Conservation (phyloP, 75 land plant species). For the Selaginella tamariscina region DNA sequence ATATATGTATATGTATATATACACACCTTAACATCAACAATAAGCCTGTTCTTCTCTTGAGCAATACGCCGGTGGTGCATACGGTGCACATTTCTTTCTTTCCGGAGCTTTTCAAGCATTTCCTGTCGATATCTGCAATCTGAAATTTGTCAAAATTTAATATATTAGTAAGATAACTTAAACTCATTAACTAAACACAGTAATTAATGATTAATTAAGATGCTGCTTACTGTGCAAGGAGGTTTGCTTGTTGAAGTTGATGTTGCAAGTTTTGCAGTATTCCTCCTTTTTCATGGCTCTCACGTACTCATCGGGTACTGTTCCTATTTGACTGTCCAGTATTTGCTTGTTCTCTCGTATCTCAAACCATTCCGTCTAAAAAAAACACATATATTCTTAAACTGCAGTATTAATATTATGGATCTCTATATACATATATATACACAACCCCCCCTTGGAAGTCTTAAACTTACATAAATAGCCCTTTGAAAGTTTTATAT, state of each 20-base stretch:
- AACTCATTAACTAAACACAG: conserved; percentile 3
- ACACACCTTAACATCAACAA: conserved; percentile 28
- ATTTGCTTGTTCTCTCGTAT: conserved; percentile 22
- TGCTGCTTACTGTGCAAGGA: conserved; percentile 25
- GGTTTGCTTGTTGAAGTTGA: conserved; percentile 27
- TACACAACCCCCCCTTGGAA: no score
- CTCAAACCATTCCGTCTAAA: conserved; percentile 29
- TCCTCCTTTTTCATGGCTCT: conserved; percentile 23
- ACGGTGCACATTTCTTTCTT: conserved; percentile 32
- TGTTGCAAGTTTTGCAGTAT: conserved; percentile 18
- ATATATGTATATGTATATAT: no score
- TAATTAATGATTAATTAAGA: not conserved
- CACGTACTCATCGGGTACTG: conserved; percentile 30
- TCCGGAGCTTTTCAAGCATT: conserved; percentile 33
- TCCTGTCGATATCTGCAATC: conserved; percentile 29
- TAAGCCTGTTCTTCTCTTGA: conserved; percentile 33
- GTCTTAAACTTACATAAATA: no score
- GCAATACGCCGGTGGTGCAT: conserved; percentile 34
- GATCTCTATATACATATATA: no score
- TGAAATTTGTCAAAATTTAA: not conserved
- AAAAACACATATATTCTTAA: no score
- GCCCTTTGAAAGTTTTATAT: no score
- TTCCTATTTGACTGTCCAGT: conserved; percentile 17
- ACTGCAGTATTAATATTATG: no score
- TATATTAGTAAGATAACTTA: conserved; percentile 1